These are phyloP conservation scores for Exophiala bonariae DNA, from an alignment of 2,329 filamentous ascomycete genomes.

Conservation along the genomic window DNA sequence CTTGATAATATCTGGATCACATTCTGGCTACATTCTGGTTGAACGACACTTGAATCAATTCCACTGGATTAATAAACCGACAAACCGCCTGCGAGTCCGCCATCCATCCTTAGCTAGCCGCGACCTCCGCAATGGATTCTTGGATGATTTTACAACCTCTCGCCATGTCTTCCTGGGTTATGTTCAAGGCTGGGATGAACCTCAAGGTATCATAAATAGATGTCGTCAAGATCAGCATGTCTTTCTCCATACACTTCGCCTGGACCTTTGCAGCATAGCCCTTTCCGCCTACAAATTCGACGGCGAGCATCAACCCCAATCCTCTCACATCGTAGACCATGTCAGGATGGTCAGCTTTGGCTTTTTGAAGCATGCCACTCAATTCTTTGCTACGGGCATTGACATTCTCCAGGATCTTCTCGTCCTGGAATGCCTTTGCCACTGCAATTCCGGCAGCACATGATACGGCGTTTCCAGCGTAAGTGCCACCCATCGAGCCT, in stretches of 20 bases:
- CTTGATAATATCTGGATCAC: no score
- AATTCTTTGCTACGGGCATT: slow-evolving; percentile 32
- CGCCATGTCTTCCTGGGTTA: slow-evolving; percentile 39
- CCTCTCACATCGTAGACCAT: slow-evolving; percentile 40
- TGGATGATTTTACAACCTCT: slow-evolving; percentile 37
- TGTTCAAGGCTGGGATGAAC: slow-evolving; percentile 42
- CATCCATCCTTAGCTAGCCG: slow-evolving; percentile 28
- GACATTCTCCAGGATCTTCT: slow-evolving; percentile 39
- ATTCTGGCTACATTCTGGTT: no score
- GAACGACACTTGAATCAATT: no score
- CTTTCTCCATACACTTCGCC: slow-evolving; percentile 40
- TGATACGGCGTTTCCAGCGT: slow-evolving; percentile 39
- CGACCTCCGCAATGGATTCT: slow-evolving; percentile 38
- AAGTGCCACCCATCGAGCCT: slow-evolving; percentile 40
- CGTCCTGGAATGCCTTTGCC: slow-evolving; percentile 37
- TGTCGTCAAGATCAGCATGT: slow-evolving; percentile 41
- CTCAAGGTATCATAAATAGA: slow-evolving; percentile 42
- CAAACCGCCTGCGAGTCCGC: no score
- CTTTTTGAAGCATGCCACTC: slow-evolving; percentile 29
- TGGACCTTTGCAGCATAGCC: slow-evolving; percentile 39
- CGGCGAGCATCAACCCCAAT: slow-evolving; percentile 40
- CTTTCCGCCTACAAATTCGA: slow-evolving; percentile 38
- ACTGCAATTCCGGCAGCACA: slow-evolving; percentile 39
- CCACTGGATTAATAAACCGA: no score
- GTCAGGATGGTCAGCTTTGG: slow-evolving; percentile 30